A percentile compares a stretch with the other conserved stretches of the same genome.
Evolutionary conservation across 176 grass and related monocot genomes (phyloP).

Genomic region (Stipa capillata): DNA sequence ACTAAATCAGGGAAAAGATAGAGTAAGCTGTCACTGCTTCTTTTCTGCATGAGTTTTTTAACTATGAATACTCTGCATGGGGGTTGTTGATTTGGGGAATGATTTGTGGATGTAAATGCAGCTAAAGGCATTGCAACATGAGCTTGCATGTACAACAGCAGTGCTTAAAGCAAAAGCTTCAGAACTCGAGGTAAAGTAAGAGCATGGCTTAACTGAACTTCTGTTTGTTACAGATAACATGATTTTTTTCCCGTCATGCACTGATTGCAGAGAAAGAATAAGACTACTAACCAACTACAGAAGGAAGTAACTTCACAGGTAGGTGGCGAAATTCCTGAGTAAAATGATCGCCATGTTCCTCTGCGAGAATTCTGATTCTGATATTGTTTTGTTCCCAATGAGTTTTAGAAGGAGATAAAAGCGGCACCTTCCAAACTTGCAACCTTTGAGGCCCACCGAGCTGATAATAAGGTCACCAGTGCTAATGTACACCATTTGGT

Average conservation of each 20-base stretch:
- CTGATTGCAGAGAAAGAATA: conserved; percentile 30
- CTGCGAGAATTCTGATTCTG: background rate
- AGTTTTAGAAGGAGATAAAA: conserved; percentile 12
- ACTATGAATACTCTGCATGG: background rate
- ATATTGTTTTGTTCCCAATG: background rate
- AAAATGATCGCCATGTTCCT: background rate
- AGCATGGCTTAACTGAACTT: background rate
- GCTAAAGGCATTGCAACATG: conserved; percentile 58
- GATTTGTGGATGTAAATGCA: conserved; percentile 31
- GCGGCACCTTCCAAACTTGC: background rate
- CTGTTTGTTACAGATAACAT: background rate
- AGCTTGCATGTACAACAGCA: conserved; percentile 37
- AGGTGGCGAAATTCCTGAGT: background rate
- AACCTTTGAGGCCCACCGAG: background rate
- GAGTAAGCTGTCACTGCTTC: conserved; percentile 28
- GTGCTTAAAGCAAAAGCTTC: conserved; percentile 35
- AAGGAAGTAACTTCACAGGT: conserved; percentile 18
- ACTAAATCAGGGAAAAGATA: conserved; percentile 51
- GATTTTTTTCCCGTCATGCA: background rate
- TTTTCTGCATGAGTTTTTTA: background rate
- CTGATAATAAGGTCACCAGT: background rate
- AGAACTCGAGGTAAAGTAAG: conserved; percentile 31
- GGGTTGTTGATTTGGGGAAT: background rate
- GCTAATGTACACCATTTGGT: background rate
- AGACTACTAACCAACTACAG: background rate